phyloP scores from a whole-genome alignment of 768 basidiomycete genomes.

The Ephemerocybe angulata region DNA sequence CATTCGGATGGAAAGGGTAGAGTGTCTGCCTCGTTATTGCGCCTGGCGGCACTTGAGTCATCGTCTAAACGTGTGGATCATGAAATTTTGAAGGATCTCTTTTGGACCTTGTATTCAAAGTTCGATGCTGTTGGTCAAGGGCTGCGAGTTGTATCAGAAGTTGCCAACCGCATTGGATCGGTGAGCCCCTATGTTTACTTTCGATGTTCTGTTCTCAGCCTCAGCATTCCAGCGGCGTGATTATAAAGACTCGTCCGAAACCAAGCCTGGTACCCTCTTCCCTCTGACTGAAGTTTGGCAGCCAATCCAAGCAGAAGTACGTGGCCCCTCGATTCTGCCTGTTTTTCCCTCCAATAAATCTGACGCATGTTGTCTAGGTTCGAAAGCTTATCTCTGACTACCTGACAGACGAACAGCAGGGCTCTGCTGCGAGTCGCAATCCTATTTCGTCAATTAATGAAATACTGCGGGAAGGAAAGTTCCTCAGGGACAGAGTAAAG shows the following conservation, averaged over 20 bases:
- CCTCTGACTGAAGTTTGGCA: slow-evolving; percentile 85
- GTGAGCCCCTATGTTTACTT: slow-evolving; percentile 53
- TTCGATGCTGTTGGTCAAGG: slow-evolving; percentile 92
- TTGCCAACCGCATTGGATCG: slow-evolving; percentile 84
- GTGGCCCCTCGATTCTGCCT: slow-evolving; percentile 9
- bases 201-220: background rate
- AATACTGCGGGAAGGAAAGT: slow-evolving; percentile 79
- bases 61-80: slow-evolving; percentile 72
- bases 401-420: slow-evolving; percentile 87
- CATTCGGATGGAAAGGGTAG: slow-evolving; percentile 3
- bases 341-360: slow-evolving; percentile 3
- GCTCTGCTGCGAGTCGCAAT: slow-evolving; percentile 73
- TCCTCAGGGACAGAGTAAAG: slow-evolving; percentile 75
- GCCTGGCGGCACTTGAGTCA: slow-evolving; percentile 71
- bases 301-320: slow-evolving; percentile 85
- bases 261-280: slow-evolving; percentile 73
- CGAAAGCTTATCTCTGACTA: slow-evolving; percentile 83
- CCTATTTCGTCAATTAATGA: slow-evolving; percentile 94
- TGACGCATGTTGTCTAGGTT: slow-evolving; percentile 46
- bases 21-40: slow-evolving; percentile 45
- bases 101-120: slow-evolving; percentile 97
- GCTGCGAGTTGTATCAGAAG: slow-evolving; percentile 84
- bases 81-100: slow-evolving; percentile 84
- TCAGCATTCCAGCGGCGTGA: slow-evolving; percentile 67
- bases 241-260: slow-evolving; percentile 81